phyloP scores from a whole-genome alignment of 2,329 filamentous ascomycete species.

The Orbilia oligospora region DNA sequence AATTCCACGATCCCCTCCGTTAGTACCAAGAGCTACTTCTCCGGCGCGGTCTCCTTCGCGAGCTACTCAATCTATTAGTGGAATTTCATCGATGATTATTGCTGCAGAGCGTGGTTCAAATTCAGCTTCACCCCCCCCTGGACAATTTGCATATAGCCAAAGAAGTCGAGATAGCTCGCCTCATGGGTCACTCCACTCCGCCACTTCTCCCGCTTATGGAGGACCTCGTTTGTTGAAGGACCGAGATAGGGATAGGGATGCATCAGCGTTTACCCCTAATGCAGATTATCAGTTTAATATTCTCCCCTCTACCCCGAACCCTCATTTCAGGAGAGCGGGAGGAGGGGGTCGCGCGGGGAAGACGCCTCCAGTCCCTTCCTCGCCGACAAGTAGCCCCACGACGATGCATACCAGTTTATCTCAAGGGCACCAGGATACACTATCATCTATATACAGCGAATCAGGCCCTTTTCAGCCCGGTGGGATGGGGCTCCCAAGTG shows the following conservation, averaged over 20 bases:
- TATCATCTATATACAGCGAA: conserved; percentile 59
- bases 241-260: conserved; percentile 69
- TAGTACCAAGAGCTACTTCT: conserved; percentile 67
- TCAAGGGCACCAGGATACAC: conserved; percentile 57
- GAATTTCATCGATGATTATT: conserved; percentile 70
- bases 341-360: conserved; percentile 39
- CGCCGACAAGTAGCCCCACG: conserved; percentile 56
- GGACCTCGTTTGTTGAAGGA: conserved; percentile 69
- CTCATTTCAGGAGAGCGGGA: conserved; percentile 35
- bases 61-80: conserved; percentile 66
- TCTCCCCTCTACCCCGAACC: conserved; percentile 70
- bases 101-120: conserved; percentile 63
- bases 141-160: conserved; percentile 37
- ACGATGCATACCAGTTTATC: conserved; percentile 27
- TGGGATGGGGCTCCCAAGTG: conserved; percentile 59
- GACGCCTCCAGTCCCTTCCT: conserved; percentile 67
- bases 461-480: conserved; percentile 59
- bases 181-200: conserved; percentile 71
- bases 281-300: conserved; percentile 75
- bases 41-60: conserved; percentile 65
- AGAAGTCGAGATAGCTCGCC: conserved; percentile 65
- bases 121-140: conserved; percentile 50
- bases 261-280: conserved; percentile 64
- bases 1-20: conserved; percentile 64
- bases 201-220: conserved; percentile 69